Evolutionary conservation across 257 asterid genomes (phyloP).

Genomic region (Fraxinus quadrangulata): DNA sequence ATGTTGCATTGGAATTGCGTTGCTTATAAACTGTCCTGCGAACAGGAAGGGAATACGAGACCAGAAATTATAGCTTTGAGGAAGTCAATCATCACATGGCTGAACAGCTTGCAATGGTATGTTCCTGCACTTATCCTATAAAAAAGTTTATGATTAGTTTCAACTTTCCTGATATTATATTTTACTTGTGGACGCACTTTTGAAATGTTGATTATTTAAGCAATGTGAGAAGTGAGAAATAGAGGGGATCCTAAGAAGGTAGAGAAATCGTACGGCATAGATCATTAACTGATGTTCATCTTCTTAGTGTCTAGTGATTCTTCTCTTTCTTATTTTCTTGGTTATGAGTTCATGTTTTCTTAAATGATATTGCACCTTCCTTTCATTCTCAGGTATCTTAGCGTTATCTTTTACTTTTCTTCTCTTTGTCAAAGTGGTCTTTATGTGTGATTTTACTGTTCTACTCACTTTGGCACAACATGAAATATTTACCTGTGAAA

Average conservation of each 20-base stretch:
- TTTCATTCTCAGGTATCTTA: neutral
- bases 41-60: constrained; percentile 93
- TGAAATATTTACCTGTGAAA: neutral
- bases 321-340: constrained; percentile 1
- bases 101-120: constrained; percentile 78
- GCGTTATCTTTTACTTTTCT: neutral
- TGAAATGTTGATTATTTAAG: constrained; percentile 4
- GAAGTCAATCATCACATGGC: constrained; percentile 92
- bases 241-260: neutral
- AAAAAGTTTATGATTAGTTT: neutral
- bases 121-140: constrained; percentile 30
- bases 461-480: neutral
- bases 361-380: constrained; percentile 3
- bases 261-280: neutral
- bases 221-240: constrained; percentile 1
- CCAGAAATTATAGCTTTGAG: constrained; percentile 92
- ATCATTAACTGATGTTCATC: neutral
- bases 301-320: constrained; percentile 1
- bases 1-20: constrained; percentile 14
- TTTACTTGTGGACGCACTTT: neutral
- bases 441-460: neutral
- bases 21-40: constrained; percentile 21
- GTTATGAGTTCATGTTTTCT: neutral
- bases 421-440: neutral
- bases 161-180: constrained; percentile 14